Conservation (phyloP, 192 early-diverging fungal genomes). For the Coemansia sp. region DNA sequence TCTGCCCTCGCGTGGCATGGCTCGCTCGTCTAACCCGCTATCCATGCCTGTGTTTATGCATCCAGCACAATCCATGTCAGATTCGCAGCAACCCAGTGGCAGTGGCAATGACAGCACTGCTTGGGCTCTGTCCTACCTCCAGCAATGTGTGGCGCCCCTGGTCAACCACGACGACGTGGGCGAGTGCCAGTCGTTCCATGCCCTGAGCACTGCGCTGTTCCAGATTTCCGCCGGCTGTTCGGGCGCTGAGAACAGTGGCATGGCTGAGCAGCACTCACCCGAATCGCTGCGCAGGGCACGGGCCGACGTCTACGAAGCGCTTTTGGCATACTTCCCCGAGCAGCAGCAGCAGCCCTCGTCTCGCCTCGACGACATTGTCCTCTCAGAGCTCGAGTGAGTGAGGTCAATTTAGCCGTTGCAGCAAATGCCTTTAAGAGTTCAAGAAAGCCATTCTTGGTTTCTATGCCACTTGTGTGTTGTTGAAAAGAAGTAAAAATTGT, state of each 20-base stretch:
- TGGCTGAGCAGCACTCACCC: background rate
- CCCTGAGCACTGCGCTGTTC: slow-evolving; percentile 50
- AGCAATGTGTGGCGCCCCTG: slow-evolving; percentile 64
- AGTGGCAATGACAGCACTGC: slow-evolving; percentile 13
- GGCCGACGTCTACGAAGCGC: slow-evolving; percentile 33
- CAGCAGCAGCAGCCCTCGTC: slow-evolving; percentile 31
- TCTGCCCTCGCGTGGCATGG: background rate
- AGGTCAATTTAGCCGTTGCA: no score
- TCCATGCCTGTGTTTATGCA: background rate
- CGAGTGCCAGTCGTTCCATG: slow-evolving; percentile 43
- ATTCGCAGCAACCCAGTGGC: background rate
- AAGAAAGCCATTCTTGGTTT: no score
- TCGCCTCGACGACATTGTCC: slow-evolving; percentile 20
- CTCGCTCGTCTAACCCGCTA: background rate
- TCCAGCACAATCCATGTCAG: background rate
- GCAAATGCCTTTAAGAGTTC: no score
- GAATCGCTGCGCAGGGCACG: slow-evolving; percentile 26
- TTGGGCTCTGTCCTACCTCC: slow-evolving; percentile 75
- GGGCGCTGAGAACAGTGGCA: background rate
- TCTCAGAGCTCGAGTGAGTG: slow-evolving; percentile 4
- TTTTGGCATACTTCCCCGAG: slow-evolving; percentile 39
- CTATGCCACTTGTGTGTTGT: background rate
- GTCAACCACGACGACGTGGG: slow-evolving; percentile 60
- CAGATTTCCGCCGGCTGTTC: slow-evolving; percentile 12
- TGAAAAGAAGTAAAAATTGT: no score